A percentile compares a stretch with the other conserved stretches of the same genome.
Conservation (phyloP, 768 basidiomycete species). For the Boletus rubropictus region DNA sequence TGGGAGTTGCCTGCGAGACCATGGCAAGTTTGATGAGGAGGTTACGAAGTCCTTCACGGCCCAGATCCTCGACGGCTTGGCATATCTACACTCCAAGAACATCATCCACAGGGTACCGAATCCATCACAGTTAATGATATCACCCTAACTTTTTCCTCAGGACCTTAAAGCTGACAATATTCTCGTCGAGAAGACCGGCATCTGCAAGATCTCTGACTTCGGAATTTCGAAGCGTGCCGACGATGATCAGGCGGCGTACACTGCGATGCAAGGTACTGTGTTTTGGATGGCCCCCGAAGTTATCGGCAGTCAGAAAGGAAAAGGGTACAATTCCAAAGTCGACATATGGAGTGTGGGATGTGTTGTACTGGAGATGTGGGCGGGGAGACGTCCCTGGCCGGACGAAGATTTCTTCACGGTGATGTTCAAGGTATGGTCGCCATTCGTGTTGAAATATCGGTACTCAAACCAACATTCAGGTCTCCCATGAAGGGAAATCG, state of each 20-base stretch:
- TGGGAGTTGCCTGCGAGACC: conserved; percentile 81
- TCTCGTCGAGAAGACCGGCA: conserved; percentile 84
- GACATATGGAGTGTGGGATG: conserved; percentile 99
- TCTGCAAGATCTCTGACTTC: conserved; percentile 98
- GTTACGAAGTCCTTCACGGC: conserved; percentile 89
- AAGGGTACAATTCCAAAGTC: conserved; percentile 93
- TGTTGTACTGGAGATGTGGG: conserved; percentile 99
- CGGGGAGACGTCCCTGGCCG: conserved; percentile 91
- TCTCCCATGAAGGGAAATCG: conserved; percentile 77
- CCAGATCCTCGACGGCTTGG: conserved; percentile 87
- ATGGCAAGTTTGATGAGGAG: conserved; percentile 88
- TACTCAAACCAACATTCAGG: conserved; percentile 37
- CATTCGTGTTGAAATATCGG: neutral
- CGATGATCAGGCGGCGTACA: conserved; percentile 76
- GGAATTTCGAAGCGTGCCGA: conserved; percentile 97
- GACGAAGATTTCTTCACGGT: conserved; percentile 87
- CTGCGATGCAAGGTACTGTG: conserved; percentile 95
- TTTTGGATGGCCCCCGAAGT: conserved; percentile 99
- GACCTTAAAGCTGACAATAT: conserved; percentile 99
- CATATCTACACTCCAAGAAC: conserved; percentile 86
- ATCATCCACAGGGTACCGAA: conserved; percentile 82
- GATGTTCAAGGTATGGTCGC: conserved; percentile 75
- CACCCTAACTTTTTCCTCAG: conserved; percentile 34
- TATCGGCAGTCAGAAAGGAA: conserved; percentile 69
- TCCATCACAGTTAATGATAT: neutral